Base-by-base conservation (phyloP, 1,139 yeast genomes). In the Taiozyma sp. region DNA sequence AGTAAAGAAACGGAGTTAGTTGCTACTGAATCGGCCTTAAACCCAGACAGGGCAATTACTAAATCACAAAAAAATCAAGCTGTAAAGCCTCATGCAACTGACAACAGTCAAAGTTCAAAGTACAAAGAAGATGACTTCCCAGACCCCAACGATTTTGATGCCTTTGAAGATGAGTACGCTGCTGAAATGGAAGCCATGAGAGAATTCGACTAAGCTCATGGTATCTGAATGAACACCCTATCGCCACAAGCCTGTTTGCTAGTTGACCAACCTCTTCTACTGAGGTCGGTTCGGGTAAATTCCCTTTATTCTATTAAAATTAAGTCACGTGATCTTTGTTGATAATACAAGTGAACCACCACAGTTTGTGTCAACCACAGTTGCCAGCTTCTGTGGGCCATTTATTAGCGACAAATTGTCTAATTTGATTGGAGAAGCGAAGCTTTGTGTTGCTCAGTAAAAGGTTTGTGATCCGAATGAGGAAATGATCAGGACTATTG, bases 161-260 rank as follows among this genome's bases (percentile, higher is more conserved):
- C 51, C 16, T 49, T 43, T 30, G 59, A 56, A n/a, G 59, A 54
- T 10, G 53, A 55, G n/a, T 58, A 53, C 29, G 62, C 51, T 12
- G 63, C 59, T 8, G 63, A 59, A 46, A 48, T 54, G 58, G 61
- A 58, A 42, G 58, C 61, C 14, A 48, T 58, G 59, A 53, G 57
- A 32, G 60, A 54, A 19, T 48, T 52, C 28, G 61, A 59, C 28
- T 41, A 13, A n/a, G 14, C 9, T n/a, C 4, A 32, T 32, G 36
- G 14, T 4, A 5, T 13, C n/a, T 12, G 34, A 6, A 13, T 12
- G 34, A 6, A 13, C 34, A 30, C 34, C 34, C n/a, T 30, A 13
- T 30, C 13, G n/a, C 34, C 34, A 29, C 30, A 19, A 19, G 19
- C 19, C 19, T 19, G 19, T 19, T 19, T 19, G 19, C 19, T 19